Evolutionary conservation across 139 green algal species (phyloP).

Genomic region (Choricystis sp.): DNA sequence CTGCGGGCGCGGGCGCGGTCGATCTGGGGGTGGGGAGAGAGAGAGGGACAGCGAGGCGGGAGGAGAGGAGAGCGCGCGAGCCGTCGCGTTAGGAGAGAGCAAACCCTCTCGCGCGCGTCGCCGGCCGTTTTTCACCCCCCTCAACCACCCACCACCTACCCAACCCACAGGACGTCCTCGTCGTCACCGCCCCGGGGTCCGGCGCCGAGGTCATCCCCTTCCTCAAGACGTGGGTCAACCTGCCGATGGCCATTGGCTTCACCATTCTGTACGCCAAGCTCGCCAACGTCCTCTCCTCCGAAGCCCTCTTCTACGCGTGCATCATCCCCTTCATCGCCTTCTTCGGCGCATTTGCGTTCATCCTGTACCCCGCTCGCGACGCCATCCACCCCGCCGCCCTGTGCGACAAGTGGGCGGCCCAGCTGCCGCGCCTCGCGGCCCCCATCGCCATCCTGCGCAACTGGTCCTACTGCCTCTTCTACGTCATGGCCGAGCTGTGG

Average conservation of each 20-base stretch:
- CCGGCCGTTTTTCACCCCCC: slow-evolving; percentile 31
- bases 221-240: slow-evolving; percentile 95
- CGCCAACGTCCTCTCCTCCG: slow-evolving; percentile 70
- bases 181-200: slow-evolving; percentile 91
- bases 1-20: too few relatives aligned
- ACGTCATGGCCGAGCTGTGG: slow-evolving; percentile 99
- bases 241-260: slow-evolving; percentile 91
- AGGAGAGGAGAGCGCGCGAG: too few relatives aligned
- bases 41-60: too few relatives aligned
- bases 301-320: slow-evolving; percentile 94
- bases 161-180: slow-evolving; percentile 90
- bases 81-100: too few relatives aligned
- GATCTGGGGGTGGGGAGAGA: too few relatives aligned
- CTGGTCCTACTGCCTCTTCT: slow-evolving; percentile 99
- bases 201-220: slow-evolving; percentile 97
- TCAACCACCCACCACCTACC: slow-evolving; percentile 39
- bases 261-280: slow-evolving; percentile 87
- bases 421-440: slow-evolving; percentile 71
- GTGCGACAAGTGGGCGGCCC: slow-evolving; percentile 35
- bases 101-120: too few relatives aligned
- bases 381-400: slow-evolving; percentile 68
- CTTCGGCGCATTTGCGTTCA: slow-evolving; percentile 88
- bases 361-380: slow-evolving; percentile 88
- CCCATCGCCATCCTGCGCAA: slow-evolving; percentile 97
- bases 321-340: slow-evolving; percentile 98